Evolutionary conservation across 345 rosid species (phyloP), one percentile per base, ranked within the genome.

Genomic region (Linum usitatissimum): DNA sequence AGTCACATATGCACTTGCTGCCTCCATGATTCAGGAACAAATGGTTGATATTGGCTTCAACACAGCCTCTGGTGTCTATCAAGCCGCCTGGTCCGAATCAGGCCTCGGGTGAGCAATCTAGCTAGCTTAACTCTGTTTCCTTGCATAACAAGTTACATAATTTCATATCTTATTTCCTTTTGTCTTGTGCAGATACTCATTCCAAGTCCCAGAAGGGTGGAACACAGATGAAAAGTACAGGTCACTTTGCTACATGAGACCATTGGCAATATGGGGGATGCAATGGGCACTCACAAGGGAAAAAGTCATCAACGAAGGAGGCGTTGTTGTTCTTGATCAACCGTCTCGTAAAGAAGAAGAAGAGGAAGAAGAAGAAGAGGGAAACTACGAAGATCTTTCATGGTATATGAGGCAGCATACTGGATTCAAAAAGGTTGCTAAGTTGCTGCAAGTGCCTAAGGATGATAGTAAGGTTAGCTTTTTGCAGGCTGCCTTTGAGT

Each of bases 151-250:
- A 31, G 51, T 30, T 34, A 34, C 38, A 34, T 34, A 7, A 10
- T 0, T n/a, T 55, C n/a, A 21, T 39, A 23, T 17, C 20, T 19
- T 62, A 61, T 53, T 38, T 13, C 15, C 39, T 57, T 59, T 18
- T 64, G 59, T 9, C 15, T 9, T 61, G 36, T 68, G 59, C 79
- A 85, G 91, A 4, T 81, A 80, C 61, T 75, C 89, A 13, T 87
- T 87, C 60, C 95, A 87, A 77, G 77, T 83, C 40, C 95, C 95
- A 14, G 95, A 87, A 74, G 79, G 74, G 10, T 85, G 95, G 95
- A 83, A 70, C 74, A 73, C 68, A 0, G 59, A 70, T 6, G 91
- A 81, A 1, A 65, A 79, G 54, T 87, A 60, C 42, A 76, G 95
- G 49, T 81, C 83, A 30, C 74, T 85, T 0, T 80, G 95, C 71